A percentile compares a stretch with the other conserved stretches of the same genome.
phyloP scores from a whole-genome alignment of 1,139 yeast species.

The Blastobotrys raffinosifermentans region DNA sequence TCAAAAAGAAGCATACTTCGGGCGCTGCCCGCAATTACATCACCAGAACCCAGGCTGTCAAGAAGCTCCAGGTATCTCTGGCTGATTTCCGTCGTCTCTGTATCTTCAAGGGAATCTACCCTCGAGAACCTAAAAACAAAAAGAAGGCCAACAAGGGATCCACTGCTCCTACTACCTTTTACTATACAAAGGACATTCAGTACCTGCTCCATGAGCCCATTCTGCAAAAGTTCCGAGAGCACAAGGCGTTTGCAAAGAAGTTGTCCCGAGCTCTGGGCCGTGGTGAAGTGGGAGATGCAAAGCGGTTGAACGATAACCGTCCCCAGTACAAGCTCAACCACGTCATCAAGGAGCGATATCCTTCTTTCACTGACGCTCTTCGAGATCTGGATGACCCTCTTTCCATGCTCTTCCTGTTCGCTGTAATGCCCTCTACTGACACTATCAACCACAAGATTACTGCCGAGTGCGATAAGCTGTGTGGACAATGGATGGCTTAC shows the following conservation, averaged over 20 bases:
- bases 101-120: conserved; percentile 86
- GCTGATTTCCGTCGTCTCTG: conserved; percentile 98
- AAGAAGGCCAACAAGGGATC: conserved; percentile 97
- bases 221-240: conserved; percentile 85
- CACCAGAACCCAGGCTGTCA: conserved; percentile 93
- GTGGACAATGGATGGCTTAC: conserved; percentile 94
- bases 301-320: conserved; percentile 70
- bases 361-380: conserved; percentile 85
- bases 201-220: conserved; percentile 95
- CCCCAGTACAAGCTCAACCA: conserved; percentile 85
- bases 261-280: conserved; percentile 85
- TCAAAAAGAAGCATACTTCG: conserved; percentile 74
- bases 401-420: conserved; percentile 88
- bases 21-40: conserved; percentile 93
- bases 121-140: conserved; percentile 94
- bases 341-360: conserved; percentile 90
- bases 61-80: conserved; percentile 83
- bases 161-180: conserved; percentile 92
- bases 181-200: conserved; percentile 90
- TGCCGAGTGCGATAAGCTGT: conserved; percentile 75
- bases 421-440: conserved; percentile 92
- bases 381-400: conserved; percentile 94
- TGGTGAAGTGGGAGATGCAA: conserved; percentile 87
- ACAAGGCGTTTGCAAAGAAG: conserved; percentile 88
- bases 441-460: conserved; percentile 73